Base-by-base conservation (phyloP, 257 asterid genomes). In the Apocynum venetum region DNA sequence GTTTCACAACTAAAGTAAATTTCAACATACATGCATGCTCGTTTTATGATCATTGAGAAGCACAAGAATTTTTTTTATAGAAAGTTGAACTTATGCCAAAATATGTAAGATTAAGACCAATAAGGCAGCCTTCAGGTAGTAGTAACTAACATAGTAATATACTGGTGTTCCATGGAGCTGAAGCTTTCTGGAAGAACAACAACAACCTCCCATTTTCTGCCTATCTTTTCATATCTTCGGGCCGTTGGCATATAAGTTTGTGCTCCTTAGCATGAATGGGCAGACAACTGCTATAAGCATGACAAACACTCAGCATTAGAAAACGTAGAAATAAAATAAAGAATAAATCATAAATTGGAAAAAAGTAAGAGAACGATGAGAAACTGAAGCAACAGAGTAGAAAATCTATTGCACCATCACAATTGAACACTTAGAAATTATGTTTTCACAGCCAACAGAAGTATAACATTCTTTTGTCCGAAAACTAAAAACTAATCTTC, bases 201-300 rank as follows among this genome's bases (percentile, higher is more conserved):
- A 92, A 80, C 96, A 92, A 77, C 94, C 93, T 70, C 97, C 97
- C 96, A 92, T 92, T 75, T 82, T 79, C 83, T n/a, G 82, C 81
- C 66, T 72, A 82, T 74, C 52, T 43, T 61, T 68, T 80, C 49
- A 48, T 67, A 68, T 38, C 41, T 67, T 41, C 57, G 47, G 61
- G 38, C 1, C 31, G 20, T 66, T 35, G 61, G 47, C 17, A 38
- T 51, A 49, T 57, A 46, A 47, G 8, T 65, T 17, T 51, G 67
- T 36, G 66, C 6, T 4, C 68, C 46, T 63, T 40, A 40, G 69
- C 5, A 41, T 67, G 15, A 41, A 6, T 49, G 55, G 31, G 17
- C 51, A 46, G 55, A 43, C 15, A 67, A 67, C 76, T 80, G 79
- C 46, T 35, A 56, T 65, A 38, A 59, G 0, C 55, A 80, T 13